These are phyloP conservation scores for Xylariaceae sp. DNA, from an alignment of 2,329 filamentous ascomycete species.

Conservation along the genomic window DNA sequence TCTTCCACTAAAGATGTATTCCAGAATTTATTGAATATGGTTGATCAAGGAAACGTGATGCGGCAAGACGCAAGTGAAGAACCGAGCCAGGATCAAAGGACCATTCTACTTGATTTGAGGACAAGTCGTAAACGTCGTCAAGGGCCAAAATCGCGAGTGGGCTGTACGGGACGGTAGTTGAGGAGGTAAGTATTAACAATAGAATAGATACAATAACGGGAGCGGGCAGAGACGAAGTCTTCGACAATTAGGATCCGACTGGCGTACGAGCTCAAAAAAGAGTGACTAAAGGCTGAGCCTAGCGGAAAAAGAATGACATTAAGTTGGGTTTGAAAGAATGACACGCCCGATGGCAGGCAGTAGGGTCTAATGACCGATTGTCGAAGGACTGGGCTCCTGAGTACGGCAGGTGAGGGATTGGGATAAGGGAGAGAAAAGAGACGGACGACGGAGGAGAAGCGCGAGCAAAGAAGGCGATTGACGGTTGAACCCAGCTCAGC, in stretches of 20 bases:
- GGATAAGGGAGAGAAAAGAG: conserved; percentile 24
- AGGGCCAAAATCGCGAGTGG: conserved; percentile 1
- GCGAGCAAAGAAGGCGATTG: conserved; percentile 9
- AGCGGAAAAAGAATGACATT: conserved; percentile 37
- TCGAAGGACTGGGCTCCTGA: conserved; percentile 27
- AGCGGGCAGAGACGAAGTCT: too few relatives aligned
- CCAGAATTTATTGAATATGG: too few relatives aligned
- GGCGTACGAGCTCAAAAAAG: conserved; percentile 16
- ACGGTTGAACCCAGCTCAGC: too few relatives aligned
- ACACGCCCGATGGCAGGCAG: conserved; percentile 54
- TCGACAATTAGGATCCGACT: too few relatives aligned
- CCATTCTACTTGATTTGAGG: conserved; percentile 7
- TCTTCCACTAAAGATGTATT: background rate
- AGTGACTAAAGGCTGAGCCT: conserved; percentile 15
- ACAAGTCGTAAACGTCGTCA: conserved; percentile 9
- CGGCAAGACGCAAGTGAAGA: background rate
- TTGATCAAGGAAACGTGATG: too few relatives aligned
- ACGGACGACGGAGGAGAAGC: conserved; percentile 19
- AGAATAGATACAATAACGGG: background rate
- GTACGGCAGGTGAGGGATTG: conserved; percentile 10
- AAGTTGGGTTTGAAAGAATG: conserved; percentile 47
- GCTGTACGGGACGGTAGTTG: too few relatives aligned
- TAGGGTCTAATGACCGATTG: conserved; percentile 30
- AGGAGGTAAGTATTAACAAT: background rate
- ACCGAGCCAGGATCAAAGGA: conserved; percentile 3